Conservation (phyloP, 305 asterid genomes). For the Fraxinus latifolia region DNA sequence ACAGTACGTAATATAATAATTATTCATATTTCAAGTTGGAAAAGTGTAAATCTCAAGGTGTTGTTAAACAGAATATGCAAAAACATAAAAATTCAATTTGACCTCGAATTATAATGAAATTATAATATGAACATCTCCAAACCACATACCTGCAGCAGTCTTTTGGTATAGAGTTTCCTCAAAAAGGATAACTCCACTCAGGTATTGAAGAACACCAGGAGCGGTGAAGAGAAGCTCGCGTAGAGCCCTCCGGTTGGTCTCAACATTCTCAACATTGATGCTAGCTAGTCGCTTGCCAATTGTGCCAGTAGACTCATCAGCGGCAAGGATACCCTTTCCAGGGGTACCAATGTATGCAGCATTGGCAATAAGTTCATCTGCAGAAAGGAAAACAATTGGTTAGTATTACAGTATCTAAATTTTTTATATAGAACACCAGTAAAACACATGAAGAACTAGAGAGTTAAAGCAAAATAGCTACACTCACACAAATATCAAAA, state of each 20-base stretch:
- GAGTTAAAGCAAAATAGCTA: neutral
- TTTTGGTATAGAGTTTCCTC: conserved; percentile 64
- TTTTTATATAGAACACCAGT: neutral
- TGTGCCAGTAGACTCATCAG: conserved; percentile 65
- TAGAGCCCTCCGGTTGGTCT: conserved; percentile 51
- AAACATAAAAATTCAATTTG: neutral
- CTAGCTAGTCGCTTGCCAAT: conserved; percentile 62
- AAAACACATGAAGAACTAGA: neutral
- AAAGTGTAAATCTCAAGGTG: neutral
- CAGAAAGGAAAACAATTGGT: neutral
- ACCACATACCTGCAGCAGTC: conserved; percentile 45
- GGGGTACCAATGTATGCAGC: conserved; percentile 61
- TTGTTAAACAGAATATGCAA: neutral
- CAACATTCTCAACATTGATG: conserved; percentile 43
- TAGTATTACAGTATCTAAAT: neutral
- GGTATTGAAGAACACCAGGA: conserved; percentile 53
- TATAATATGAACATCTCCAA: neutral
- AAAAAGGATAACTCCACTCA: conserved; percentile 35
- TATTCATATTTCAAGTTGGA: neutral
- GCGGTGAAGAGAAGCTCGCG: conserved; percentile 60
- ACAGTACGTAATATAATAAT: neutral
- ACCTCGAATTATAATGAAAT: neutral
- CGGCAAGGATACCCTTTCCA: conserved; percentile 69
- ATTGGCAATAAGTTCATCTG: conserved; percentile 60
- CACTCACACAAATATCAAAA: neutral